phyloP scores from a whole-genome alignment of 108 stramenopile genomes.

The Cyclotella choctawhatcheeana region DNA sequence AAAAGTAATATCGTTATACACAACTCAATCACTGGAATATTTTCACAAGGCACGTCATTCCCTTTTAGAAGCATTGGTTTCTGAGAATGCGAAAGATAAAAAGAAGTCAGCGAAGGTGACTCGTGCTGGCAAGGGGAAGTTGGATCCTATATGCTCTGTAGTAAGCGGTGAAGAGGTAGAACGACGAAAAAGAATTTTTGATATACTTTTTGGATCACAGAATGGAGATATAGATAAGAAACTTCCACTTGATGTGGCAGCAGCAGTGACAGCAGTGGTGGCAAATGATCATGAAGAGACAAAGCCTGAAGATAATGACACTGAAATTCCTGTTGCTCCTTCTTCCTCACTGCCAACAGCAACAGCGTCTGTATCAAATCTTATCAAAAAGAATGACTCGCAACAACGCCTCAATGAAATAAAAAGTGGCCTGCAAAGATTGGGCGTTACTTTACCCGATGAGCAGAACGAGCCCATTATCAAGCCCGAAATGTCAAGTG shows the following conservation, averaged over 20 bases:
- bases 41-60: conserved; percentile 38
- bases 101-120: conserved; percentile 11
- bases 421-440: conserved; percentile 27
- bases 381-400: background rate
- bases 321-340: conserved; percentile 5
- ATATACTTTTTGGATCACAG: conserved; percentile 13
- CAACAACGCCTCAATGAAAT: conserved; percentile 31
- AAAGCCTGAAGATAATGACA: too few species aligned
- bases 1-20: conserved; percentile 28
- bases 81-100: conserved; percentile 45
- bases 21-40: conserved; percentile 39
- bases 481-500: conserved; percentile 24
- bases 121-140: conserved; percentile 9
- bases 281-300: background rate
- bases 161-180: conserved; percentile 27
- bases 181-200: conserved; percentile 15
- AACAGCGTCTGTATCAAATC: conserved; percentile 13
- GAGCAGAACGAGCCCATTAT: background rate
- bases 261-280: background rate
- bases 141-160: conserved; percentile 25
- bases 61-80: conserved; percentile 25
- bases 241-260: background rate
- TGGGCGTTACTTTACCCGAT: conserved; percentile 38
- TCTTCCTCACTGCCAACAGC: conserved; percentile 11
- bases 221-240: too few species aligned